These are phyloP conservation scores for Aspergillus calidoustus DNA, from an alignment of 2,329 filamentous ascomycete genomes.

Conservation along the genomic window DNA sequence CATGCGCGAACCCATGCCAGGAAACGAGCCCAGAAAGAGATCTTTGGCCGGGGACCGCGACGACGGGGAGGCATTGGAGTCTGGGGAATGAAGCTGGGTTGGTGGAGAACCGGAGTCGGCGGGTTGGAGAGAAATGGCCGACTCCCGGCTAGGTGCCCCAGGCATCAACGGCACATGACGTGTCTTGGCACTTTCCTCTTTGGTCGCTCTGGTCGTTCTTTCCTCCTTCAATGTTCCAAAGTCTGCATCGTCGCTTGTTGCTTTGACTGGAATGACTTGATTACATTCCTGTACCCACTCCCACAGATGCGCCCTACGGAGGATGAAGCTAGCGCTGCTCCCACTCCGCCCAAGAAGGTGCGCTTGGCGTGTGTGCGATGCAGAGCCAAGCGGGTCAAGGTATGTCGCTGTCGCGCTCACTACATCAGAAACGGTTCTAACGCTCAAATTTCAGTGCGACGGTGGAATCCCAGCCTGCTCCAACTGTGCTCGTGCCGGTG, in stretches of 20 bases:
- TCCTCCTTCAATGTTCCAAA: background rate
- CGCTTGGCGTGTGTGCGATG: slow-evolving; percentile 46
- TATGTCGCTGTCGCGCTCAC: slow-evolving; percentile 14
- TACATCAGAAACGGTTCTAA: background rate
- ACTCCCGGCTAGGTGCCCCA: background rate
- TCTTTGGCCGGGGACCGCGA: slow-evolving; percentile 19
- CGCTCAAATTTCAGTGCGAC: slow-evolving; percentile 37
- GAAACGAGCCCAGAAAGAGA: slow-evolving; percentile 21
- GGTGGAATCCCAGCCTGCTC: slow-evolving; percentile 44
- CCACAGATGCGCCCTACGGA: background rate
- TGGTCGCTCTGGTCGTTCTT: background rate
- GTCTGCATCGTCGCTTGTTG: slow-evolving; percentile 10
- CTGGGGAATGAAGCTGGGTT: background rate
- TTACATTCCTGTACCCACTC: background rate
- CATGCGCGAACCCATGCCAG: slow-evolving; percentile 22
- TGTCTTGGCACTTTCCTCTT: background rate
- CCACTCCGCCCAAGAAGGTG: slow-evolving; percentile 37
- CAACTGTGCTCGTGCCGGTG: slow-evolving; percentile 43
- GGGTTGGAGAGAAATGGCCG: background rate
- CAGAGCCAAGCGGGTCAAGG: slow-evolving; percentile 44
- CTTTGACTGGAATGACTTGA: background rate
- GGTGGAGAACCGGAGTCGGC: background rate
- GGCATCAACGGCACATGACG: background rate
- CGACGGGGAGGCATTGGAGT: background rate
- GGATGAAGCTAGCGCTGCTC: background rate